A percentile compares a stretch with the other conserved stretches of the same genome.
Evolutionary conservation across 2,329 filamentous ascomycete genomes (phyloP).

Genomic region (Ceratocystis smalleyi): DNA sequence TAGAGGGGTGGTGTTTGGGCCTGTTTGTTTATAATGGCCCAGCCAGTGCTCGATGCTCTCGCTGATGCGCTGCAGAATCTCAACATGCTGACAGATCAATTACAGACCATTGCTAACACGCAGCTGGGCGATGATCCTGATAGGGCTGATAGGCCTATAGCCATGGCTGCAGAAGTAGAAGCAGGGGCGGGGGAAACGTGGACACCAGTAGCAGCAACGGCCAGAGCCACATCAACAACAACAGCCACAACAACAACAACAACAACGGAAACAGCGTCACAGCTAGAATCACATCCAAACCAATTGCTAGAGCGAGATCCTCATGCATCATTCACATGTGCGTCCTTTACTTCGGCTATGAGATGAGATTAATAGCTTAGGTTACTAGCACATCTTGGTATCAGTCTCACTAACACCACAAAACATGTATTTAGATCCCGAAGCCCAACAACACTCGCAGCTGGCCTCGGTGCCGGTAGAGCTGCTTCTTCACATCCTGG

Average conservation of each 20-base stretch:
- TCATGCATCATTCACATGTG: neutral
- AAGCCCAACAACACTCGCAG: neutral
- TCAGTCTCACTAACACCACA: neutral
- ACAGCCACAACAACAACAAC: neutral
- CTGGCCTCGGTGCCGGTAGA: conserved; percentile 54
- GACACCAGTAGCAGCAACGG: neutral
- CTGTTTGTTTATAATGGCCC: neutral
- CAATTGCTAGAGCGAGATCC: neutral
- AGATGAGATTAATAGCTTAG: too few species aligned
- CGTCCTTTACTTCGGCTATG: neutral
- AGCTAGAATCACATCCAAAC: neutral
- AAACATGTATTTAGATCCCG: neutral
- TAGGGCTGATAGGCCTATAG: too few species aligned
- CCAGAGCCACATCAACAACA: neutral
- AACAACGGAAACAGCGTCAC: neutral
- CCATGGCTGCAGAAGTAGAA: too few species aligned
- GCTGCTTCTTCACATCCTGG: conserved; percentile 56
- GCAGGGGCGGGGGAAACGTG: too few species aligned
- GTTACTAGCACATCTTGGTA: neutral
- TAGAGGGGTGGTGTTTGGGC: too few species aligned
- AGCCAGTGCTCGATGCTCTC: neutral
- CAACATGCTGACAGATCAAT: conserved; percentile 1
- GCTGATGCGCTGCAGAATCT: conserved; percentile 3
- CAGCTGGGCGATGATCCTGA: neutral
- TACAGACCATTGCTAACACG: neutral